Conservation (phyloP, 306 rosid species). For the Rosa rugosa region DNA sequence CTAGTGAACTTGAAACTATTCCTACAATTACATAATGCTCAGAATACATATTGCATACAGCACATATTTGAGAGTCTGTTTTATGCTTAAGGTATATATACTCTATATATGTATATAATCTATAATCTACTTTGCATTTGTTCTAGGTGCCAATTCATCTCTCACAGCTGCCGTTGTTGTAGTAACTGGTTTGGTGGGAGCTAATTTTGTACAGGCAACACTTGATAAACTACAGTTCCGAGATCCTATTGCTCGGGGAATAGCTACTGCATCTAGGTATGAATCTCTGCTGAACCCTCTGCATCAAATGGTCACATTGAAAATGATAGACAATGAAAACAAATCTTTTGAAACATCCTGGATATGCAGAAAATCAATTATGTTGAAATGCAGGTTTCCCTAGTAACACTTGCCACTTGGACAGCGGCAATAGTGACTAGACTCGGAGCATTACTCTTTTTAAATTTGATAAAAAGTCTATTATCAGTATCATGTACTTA, state of each 20-base stretch:
- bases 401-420: background rate
- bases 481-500: background rate
- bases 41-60: background rate
- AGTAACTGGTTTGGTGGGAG: slow-evolving; percentile 88
- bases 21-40: background rate
- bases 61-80: background rate
- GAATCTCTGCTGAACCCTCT: background rate
- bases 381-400: background rate
- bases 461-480: background rate
- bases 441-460: background rate
- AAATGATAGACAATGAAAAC: background rate
- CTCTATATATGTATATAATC: background rate
- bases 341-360: background rate
- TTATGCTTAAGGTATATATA: background rate
- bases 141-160: slow-evolving; percentile 81
- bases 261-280: slow-evolving; percentile 98
- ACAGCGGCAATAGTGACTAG: background rate
- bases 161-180: slow-evolving; percentile 94
- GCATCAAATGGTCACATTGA: background rate
- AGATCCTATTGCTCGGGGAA: slow-evolving; percentile 95
- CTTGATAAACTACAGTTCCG: slow-evolving; percentile 73
- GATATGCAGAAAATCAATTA: background rate
- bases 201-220: slow-evolving; percentile 86
- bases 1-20: background rate
- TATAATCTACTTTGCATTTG: background rate